Conservation (phyloP, 2,329 filamentous ascomycete species). For the Fusarium ambrosium region DNA sequence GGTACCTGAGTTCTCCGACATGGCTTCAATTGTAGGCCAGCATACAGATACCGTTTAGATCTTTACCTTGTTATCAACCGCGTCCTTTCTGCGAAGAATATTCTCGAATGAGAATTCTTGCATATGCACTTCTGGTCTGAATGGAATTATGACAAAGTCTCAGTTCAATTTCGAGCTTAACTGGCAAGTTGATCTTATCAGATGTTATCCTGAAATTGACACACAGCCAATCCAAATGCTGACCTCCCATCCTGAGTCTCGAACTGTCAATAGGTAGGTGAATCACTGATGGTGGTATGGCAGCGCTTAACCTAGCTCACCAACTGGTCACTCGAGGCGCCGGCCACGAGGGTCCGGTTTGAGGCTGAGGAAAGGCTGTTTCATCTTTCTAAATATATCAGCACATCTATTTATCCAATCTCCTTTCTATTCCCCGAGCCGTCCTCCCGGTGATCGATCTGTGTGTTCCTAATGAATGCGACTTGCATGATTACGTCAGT, state of each 20-base stretch:
- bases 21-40: too few relatives aligned
- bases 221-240: not conserved
- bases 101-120: too few relatives aligned
- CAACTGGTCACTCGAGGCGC: not conserved
- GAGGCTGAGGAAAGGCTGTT: not conserved
- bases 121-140: too few relatives aligned
- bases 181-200: too few relatives aligned
- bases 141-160: too few relatives aligned
- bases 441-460: not conserved
- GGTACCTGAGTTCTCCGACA: too few relatives aligned
- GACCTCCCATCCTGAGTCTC: not conserved
- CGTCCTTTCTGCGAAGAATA: too few relatives aligned
- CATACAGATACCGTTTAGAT: too few relatives aligned
- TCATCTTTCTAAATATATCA: not conserved
- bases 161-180: too few relatives aligned
- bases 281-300: not conserved
- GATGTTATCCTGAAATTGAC: too few relatives aligned
- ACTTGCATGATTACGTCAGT: constrained; percentile 32
- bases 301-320: not conserved
- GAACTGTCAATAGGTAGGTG: not conserved
- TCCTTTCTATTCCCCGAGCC: not conserved
- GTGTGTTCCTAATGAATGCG: not conserved
- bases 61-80: too few relatives aligned
- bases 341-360: not conserved
- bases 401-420: not conserved